A percentile compares a stretch with the other conserved stretches of the same genome.
These are phyloP conservation scores for Umbellularia californica DNA, from an alignment of 164 flowering plant species.

Conservation along the genomic window DNA sequence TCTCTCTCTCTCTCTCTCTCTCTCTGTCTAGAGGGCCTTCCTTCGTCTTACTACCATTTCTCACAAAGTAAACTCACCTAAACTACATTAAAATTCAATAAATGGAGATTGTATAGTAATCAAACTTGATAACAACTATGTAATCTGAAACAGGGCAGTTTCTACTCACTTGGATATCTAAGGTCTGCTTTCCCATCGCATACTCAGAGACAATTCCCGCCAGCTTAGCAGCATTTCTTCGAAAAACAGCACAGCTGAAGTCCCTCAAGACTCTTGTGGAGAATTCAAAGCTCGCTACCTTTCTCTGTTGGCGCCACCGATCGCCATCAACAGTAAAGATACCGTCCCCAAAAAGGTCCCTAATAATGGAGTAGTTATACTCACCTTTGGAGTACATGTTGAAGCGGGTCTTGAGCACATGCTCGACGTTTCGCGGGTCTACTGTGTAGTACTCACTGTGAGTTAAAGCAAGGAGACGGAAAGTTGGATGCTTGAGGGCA, in stretches of 20 bases:
- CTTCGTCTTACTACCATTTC: too few species aligned
- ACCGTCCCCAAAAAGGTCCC: conserved; percentile 51
- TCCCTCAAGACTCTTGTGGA: conserved; percentile 62
- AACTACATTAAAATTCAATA: too few species aligned
- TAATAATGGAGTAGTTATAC: conserved; percentile 10
- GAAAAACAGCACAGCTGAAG: conserved; percentile 54
- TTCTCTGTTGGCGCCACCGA: conserved; percentile 66
- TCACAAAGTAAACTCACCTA: too few species aligned
- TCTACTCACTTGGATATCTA: conserved; percentile 54
- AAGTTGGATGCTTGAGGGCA: conserved; percentile 39
- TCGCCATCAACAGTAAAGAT: conserved; percentile 66
- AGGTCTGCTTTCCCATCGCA: conserved; percentile 16
- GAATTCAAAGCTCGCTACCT: conserved; percentile 69
- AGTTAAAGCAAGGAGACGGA: conserved; percentile 40
- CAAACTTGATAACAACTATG: background rate
- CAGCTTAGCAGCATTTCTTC: conserved; percentile 52
- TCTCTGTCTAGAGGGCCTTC: too few species aligned
- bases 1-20: too few species aligned
- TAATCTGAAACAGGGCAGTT: background rate
- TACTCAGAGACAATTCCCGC: conserved; percentile 27
- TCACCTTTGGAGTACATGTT: conserved; percentile 44
- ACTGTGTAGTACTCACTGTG: conserved; percentile 49
- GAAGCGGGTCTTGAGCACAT: conserved; percentile 55
- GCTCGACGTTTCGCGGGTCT: conserved; percentile 54
- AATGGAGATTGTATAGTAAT: background rate